These are phyloP conservation scores for Leccinum fallax DNA, from an alignment of 1,284 basidiomycete species.

Conservation along the genomic window DNA sequence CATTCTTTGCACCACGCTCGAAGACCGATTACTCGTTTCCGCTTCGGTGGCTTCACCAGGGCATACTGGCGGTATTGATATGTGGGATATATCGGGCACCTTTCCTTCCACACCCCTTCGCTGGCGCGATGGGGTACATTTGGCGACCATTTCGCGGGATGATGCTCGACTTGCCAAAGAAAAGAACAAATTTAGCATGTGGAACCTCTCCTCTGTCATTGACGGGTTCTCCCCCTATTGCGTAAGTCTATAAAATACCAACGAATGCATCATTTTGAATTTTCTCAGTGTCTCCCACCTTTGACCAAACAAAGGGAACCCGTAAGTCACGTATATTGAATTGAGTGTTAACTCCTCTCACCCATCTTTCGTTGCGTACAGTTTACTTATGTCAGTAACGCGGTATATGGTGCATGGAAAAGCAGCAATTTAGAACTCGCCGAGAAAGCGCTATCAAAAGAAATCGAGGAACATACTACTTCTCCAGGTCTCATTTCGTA, in stretches of 20 bases:
- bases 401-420: too few species aligned
- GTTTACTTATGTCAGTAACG: too few species aligned
- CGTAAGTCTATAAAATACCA: background rate
- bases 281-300: too few species aligned
- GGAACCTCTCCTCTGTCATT: background rate
- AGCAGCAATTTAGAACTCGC: too few species aligned
- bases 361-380: too few species aligned
- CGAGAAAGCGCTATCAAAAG: too few species aligned
- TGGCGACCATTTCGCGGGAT: conserved; percentile 5
- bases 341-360: too few species aligned
- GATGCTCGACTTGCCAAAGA: background rate
- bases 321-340: too few species aligned
- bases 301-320: too few species aligned
- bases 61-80: conserved; percentile 1
- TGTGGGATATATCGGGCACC: conserved; percentile 12
- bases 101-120: background rate
- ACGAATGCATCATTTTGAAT: background rate
- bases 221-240: conserved; percentile 1
- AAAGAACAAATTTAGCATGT: background rate
- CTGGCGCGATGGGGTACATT: background rate
- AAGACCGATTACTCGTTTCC: conserved; percentile 11
- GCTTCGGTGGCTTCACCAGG: conserved; percentile 14
- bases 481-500: too few species aligned
- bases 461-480: too few species aligned
- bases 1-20: conserved; percentile 7